A percentile compares a stretch with the other conserved stretches of the same genome.
These are phyloP conservation scores for Cryptosporidium ryanae DNA, from an alignment of 169 alveolate species.

Conservation along the genomic window DNA sequence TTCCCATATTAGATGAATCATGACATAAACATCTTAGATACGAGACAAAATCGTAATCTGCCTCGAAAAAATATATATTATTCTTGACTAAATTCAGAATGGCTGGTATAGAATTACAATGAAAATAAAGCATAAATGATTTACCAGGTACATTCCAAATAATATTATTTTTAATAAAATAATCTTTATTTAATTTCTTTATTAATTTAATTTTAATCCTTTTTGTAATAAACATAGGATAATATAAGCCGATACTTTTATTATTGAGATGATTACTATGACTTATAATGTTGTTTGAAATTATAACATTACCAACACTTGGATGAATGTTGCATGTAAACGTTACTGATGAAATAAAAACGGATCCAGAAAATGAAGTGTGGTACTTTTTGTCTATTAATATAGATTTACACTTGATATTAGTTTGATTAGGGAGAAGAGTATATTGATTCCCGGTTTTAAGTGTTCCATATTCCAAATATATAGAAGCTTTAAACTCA, in stretches of 20 bases:
- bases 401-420: slow-evolving; percentile 31
- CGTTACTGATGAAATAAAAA: slow-evolving; percentile 26
- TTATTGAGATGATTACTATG: not conserved
- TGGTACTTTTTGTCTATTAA: not conserved
- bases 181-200: not conserved
- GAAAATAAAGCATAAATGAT: slow-evolving; percentile 58
- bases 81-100: slow-evolving; percentile 3
- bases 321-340: slow-evolving; percentile 17
- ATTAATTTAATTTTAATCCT: slow-evolving; percentile 4
- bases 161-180: slow-evolving; percentile 10
- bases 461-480: slow-evolving; percentile 36
- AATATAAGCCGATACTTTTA: no score
- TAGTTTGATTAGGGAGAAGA: slow-evolving; percentile 9
- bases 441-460: slow-evolving; percentile 21
- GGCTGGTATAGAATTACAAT: slow-evolving; percentile 45
- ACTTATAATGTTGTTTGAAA: not conserved
- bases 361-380: slow-evolving; percentile 31
- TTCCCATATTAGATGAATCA: slow-evolving; percentile 27
- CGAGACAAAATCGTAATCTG: slow-evolving; percentile 26
- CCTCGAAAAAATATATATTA: slow-evolving; percentile 32
- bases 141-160: slow-evolving; percentile 63
- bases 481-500: slow-evolving; percentile 27
- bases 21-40: slow-evolving; percentile 25
- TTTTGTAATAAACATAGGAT: slow-evolving; percentile 22
- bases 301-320: slow-evolving; percentile 17